Conservation (phyloP, 164 flowering plant genomes). For the Litsea cubeba region DNA sequence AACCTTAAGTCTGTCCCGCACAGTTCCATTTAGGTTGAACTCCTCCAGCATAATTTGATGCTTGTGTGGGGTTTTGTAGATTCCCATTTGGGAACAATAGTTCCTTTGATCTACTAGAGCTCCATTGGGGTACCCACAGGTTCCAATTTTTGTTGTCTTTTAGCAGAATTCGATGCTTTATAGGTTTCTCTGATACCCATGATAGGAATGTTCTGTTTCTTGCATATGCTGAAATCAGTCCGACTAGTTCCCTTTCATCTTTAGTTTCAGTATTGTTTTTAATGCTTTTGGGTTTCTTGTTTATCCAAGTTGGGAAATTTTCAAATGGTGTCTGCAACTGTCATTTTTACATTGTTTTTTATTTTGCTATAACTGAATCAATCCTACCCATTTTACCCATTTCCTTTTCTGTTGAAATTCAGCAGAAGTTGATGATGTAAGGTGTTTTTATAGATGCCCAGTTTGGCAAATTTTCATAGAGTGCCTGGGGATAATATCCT, state of each 20-base stretch:
- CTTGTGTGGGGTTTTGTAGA: constrained; percentile 24
- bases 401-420: constrained; percentile 18
- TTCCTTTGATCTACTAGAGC: background rate
- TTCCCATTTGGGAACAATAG: constrained; percentile 16
- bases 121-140: background rate
- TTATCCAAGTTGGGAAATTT: constrained; percentile 23
- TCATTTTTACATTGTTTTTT: constrained; percentile 12
- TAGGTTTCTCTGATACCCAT: too few species aligned
- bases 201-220: background rate
- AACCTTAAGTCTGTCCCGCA: constrained; percentile 7
- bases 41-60: constrained; percentile 40
- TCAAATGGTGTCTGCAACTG: constrained; percentile 28
- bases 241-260: background rate
- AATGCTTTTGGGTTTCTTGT: background rate
- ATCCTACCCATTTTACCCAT: background rate
- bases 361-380: too few species aligned
- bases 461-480: constrained; percentile 1
- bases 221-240: background rate
- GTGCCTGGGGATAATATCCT: background rate
- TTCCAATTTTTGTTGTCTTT: background rate
- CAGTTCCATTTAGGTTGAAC: constrained; percentile 27
- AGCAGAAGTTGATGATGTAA: constrained; percentile 2
- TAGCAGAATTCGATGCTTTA: background rate
- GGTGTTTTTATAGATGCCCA: constrained; percentile 4
- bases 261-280: background rate